Base-by-base conservation (phyloP, 2,329 filamentous ascomycete species). In the Ophiosphaerella narmari region DNA sequence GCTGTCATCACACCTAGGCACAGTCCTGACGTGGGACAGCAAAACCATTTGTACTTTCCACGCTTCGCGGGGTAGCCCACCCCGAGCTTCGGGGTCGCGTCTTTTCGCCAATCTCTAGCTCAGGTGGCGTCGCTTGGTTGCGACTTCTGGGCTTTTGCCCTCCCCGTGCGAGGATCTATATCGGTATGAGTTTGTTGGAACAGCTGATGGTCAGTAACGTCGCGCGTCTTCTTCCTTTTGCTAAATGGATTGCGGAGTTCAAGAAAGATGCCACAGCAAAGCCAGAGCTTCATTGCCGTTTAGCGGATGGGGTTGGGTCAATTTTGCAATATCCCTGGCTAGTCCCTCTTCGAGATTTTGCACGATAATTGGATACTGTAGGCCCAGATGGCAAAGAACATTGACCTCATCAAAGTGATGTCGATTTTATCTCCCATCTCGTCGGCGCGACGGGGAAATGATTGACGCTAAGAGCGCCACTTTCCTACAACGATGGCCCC, bases 231-330 rank as follows among this genome's bases (percentile, higher is more conserved):
- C 3, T 48, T 48, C 3, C 48, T 59, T 5, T 42, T 47, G 38
- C 51, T 50, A 43, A 59, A 59, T 1, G 58, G 58, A 24, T 32
- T 57, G 39, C 57, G 53, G 8, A 61, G 38, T 32, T 61, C 56
- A 44, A 57, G 54, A 40, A 57, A 59, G 11, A 61, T 48, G 5
- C 58, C 58, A 31, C 55, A 61, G 33, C 56, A 61, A 14, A 61
- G 45, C 56, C 58, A 61, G 2, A 57, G 54, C 52, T 57, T 61
- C 58, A 61, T 61, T 5, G 14, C 42, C 16, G 9, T 26, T 5
- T 43, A 7, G 18, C 4, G 4, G 34, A 26, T 31, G 5, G 13
- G 18, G 18, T 14, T 34, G n/a, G 21, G 29, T 13, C 18, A 12
- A 14, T 34, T 8, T 6, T 29, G 26, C 11, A 11, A 11, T 29